Evolutionary conservation across 2,329 filamentous ascomycete genomes (phyloP).

Genomic region (Macrophomina phaseolina): DNA sequence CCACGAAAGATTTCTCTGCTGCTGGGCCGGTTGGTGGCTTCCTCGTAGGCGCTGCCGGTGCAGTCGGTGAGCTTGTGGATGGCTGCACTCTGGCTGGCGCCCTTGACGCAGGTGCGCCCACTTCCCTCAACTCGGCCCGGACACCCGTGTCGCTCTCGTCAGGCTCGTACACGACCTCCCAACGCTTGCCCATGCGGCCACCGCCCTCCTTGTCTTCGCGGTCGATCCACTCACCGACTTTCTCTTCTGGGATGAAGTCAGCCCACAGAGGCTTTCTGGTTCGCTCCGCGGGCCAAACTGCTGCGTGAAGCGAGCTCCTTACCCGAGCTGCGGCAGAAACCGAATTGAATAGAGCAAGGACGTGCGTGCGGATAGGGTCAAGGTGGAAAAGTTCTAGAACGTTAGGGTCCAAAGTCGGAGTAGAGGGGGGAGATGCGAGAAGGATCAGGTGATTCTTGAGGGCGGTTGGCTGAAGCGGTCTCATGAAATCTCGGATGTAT

Average conservation of each 20-base stretch:
- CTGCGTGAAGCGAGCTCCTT: slow-evolving; percentile 75
- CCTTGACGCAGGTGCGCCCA: slow-evolving; percentile 32
- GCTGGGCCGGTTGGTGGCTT: slow-evolving; percentile 29
- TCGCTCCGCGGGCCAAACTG: slow-evolving; percentile 85
- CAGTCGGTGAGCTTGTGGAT: slow-evolving; percentile 1
- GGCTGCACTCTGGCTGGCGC: slow-evolving; percentile 23
- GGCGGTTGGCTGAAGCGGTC: slow-evolving; percentile 72
- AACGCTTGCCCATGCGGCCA: slow-evolving; percentile 58
- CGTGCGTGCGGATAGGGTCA: slow-evolving; percentile 86
- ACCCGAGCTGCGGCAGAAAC: slow-evolving; percentile 76
- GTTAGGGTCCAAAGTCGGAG: slow-evolving; percentile 56
- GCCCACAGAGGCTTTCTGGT: slow-evolving; percentile 84
- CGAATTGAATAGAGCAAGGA: slow-evolving; percentile 75
- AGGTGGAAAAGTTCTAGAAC: slow-evolving; percentile 75
- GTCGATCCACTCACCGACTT: slow-evolving; percentile 75
- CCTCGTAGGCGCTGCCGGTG: not conserved
- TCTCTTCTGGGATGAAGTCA: slow-evolving; percentile 84
- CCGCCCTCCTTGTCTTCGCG: slow-evolving; percentile 61
- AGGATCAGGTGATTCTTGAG: slow-evolving; percentile 72
- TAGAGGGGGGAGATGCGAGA: slow-evolving; percentile 67
- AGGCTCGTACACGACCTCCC: slow-evolving; percentile 71
- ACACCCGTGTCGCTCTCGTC: slow-evolving; percentile 40
- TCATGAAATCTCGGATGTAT: slow-evolving; percentile 86
- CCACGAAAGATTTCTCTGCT: slow-evolving; percentile 51
- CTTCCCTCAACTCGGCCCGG: slow-evolving; percentile 63